Evolutionary conservation across 75 land plant species (phyloP).

Genomic region (Adiantum capillusveneris): DNA sequence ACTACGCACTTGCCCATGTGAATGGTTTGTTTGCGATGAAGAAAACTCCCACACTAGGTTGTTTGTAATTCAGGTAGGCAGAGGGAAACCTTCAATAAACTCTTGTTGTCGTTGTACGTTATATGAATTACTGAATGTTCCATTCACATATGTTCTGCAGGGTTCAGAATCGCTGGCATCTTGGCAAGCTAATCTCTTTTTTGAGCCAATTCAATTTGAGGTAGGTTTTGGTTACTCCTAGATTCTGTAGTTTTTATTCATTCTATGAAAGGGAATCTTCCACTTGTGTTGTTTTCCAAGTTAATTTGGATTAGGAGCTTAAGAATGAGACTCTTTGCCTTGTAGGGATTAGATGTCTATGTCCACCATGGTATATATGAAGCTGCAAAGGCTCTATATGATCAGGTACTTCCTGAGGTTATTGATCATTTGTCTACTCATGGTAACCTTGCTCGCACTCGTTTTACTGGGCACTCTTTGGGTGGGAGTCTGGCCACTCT

Average conservation of each 20-base stretch:
- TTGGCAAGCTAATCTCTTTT: conserved; percentile 90
- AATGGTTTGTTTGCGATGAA: conserved; percentile 89
- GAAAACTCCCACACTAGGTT: conserved; percentile 42
- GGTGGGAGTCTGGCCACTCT: conserved; percentile 88
- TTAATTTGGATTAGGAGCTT: too few species aligned
- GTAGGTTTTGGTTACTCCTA: conserved; percentile 24
- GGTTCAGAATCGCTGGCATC: conserved; percentile 90
- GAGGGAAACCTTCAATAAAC: neutral
- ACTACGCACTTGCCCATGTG: conserved; percentile 60
- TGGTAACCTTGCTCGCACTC: conserved; percentile 47
- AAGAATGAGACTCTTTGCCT: neutral
- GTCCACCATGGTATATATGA: conserved; percentile 96
- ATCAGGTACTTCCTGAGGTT: conserved; percentile 74
- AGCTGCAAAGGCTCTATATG: conserved; percentile 82
- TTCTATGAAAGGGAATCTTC: too few species aligned
- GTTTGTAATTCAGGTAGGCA: conserved; percentile 69
- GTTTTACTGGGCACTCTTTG: conserved; percentile 93
- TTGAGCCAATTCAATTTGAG: conserved; percentile 86
- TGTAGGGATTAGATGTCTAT: conserved; percentile 56
- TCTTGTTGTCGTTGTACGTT: conserved; percentile 1
- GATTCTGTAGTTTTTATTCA: too few species aligned
- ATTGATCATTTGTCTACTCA: conserved; percentile 42
- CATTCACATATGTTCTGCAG: conserved; percentile 29
- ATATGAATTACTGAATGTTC: too few species aligned
- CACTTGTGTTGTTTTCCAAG: too few species aligned